phyloP scores from a whole-genome alignment of 306 rosid genomes.

The Lagenaria siceraria region DNA sequence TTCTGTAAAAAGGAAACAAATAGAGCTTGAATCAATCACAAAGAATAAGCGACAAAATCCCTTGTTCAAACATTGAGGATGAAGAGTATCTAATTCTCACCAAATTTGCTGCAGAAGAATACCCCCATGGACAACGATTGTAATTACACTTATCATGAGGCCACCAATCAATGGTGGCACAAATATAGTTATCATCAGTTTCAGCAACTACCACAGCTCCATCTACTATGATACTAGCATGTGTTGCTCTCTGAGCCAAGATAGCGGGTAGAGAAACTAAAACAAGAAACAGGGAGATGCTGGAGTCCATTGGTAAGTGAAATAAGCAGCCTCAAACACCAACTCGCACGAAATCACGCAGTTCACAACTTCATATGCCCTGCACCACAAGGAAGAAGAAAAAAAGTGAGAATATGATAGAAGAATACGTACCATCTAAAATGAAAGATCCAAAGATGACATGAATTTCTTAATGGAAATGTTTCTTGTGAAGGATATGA shows the following conservation, averaged over 20 bases:
- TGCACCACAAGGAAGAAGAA: not conserved
- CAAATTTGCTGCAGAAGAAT: conserved; percentile 55
- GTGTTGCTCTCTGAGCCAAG: conserved; percentile 31
- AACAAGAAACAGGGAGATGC: conserved; percentile 33
- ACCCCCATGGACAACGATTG: conserved; percentile 78
- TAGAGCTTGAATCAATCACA: not conserved
- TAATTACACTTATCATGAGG: conserved; percentile 80
- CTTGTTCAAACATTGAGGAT: not conserved
- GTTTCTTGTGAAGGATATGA: not conserved
- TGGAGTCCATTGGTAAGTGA: conserved; percentile 42
- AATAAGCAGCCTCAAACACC: not conserved
- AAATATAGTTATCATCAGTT: conserved; percentile 58
- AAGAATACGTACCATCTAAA: not conserved
- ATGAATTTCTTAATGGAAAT: not conserved
- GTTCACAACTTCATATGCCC: not conserved
- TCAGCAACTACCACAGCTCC: conserved; percentile 43
- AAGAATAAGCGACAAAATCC: not conserved
- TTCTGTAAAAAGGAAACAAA: conserved; percentile 14
- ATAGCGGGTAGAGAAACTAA: conserved; percentile 32
- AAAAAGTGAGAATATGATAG: not conserved
- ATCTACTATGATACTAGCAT: conserved; percentile 35
- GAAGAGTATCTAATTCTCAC: conserved; percentile 25
- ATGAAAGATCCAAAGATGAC: not conserved
- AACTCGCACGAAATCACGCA: not conserved
- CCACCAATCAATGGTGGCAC: conserved; percentile 99